Evolutionary conservation across 129 eudicot species (phyloP), one percentile per base, ranked within the genome.

Genomic region (Flaveria ramosissima): DNA sequence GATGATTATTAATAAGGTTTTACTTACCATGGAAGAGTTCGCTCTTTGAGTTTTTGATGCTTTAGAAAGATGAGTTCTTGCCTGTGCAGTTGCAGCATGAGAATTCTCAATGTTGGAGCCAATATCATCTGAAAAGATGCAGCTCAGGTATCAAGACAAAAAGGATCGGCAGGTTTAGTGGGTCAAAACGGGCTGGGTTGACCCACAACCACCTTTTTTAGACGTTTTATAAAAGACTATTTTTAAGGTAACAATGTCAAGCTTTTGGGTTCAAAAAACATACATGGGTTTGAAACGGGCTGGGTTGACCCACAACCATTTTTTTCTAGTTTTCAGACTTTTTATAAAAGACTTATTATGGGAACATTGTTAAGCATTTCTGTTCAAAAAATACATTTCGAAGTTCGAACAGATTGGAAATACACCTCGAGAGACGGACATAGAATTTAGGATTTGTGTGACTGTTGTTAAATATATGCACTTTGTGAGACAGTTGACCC

Each of bases 71-170:
- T 90, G 97, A 72, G 92, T 64, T 84, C 81, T 93, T 65, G 87
- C 98, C 45, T 93, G 97, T 56, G 90, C 85, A 70, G 98, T 93
- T 23, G 97, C 98, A 20, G 90, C 98, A 87, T 90, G 92, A 51
- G 97, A 71, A 73, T 85, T 89, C 79, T 93, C 97, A 17, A 90
- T 75, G 74, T 93, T 70, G 80, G 97, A 88, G 56, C 98, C 88
- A 27, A 93, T 87, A 83, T 93, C 97, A 81, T 93, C 98, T 93
- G 84, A 20, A 65, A 42, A 48, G 39, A 61, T 50, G 9, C 71
- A 71, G 14, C 41, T 48, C 36, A 21, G 7, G 50, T 20, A 19
- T 19, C 20, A n/a, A 53, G n/a, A 19, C 24, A 55, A 17, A 55
- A n/a, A 55, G 17, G 5, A 55, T 2, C 1, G 7, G 11, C 62